Evolutionary conservation across 1,284 basidiomycete genomes (phyloP).

Genomic region (Trametes polyzona): DNA sequence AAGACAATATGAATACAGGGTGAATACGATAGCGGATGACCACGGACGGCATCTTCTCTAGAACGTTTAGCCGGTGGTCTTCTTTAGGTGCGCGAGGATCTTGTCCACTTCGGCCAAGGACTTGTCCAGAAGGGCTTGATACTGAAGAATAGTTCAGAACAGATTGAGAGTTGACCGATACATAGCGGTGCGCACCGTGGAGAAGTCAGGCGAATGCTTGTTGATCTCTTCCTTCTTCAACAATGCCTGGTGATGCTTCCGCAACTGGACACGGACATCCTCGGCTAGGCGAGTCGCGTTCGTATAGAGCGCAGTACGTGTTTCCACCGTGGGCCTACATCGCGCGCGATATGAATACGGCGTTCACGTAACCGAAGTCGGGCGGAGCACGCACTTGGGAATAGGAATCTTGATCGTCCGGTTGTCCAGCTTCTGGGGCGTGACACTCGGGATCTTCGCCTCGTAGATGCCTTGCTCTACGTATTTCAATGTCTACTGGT

Average conservation of each 20-base stretch:
- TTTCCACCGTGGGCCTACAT: slow-evolving; percentile 73
- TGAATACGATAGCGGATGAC: neutral
- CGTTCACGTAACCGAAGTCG: neutral
- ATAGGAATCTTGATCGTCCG: slow-evolving; percentile 78
- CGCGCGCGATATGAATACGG: neutral
- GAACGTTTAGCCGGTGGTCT: slow-evolving; percentile 42
- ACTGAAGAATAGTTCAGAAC: slow-evolving; percentile 44
- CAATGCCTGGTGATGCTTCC: slow-evolving; percentile 65
- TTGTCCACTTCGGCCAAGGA: slow-evolving; percentile 68
- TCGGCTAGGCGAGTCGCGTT: slow-evolving; percentile 66
- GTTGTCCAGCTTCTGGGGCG: slow-evolving; percentile 69
- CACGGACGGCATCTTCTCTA: neutral
- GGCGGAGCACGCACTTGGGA: slow-evolving; percentile 60
- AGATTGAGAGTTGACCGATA: neutral
- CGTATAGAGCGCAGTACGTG: slow-evolving; percentile 57
- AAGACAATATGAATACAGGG: neutral
- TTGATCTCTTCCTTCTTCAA: slow-evolving; percentile 70
- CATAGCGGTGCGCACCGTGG: slow-evolving; percentile 7
- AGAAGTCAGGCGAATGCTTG: slow-evolving; percentile 62
- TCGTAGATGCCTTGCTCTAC: slow-evolving; percentile 74
- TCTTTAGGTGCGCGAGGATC: slow-evolving; percentile 65
- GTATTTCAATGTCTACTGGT: slow-evolving; percentile 68
- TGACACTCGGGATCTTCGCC: slow-evolving; percentile 69
- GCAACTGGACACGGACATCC: slow-evolving; percentile 73
- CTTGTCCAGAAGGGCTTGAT: slow-evolving; percentile 70